These are phyloP conservation scores for Haematococcus lacustris DNA, from an alignment of 139 green algal species.

Conservation along the genomic window DNA sequence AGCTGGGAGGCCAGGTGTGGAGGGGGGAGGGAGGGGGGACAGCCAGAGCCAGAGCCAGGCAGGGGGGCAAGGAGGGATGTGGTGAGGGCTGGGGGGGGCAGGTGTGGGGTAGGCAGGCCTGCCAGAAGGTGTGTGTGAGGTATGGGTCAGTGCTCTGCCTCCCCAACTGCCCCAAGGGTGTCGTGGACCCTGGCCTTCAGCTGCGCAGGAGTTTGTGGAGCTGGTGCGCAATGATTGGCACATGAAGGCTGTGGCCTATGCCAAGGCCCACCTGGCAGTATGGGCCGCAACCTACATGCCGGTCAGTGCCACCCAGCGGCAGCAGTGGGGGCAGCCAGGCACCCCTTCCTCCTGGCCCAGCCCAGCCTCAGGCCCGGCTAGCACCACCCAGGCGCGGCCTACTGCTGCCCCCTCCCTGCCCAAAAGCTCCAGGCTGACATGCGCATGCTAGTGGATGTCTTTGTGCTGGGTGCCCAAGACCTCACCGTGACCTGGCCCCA, in stretches of 20 bases:
- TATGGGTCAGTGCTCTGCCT: background rate
- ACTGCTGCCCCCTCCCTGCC: background rate
- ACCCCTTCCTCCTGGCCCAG: background rate
- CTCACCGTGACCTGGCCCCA: background rate
- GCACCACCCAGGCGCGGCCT: background rate
- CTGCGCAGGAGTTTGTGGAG: slow-evolving; percentile 84
- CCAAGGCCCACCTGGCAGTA: slow-evolving; percentile 63
- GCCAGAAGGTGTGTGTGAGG: background rate
- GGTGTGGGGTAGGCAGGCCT: background rate
- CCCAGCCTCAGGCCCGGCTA: background rate
- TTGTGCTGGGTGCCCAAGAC: background rate
- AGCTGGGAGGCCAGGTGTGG: background rate
- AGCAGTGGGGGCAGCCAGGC: background rate
- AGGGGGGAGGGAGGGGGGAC: background rate
- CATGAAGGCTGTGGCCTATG: slow-evolving; percentile 71
- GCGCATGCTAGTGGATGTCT: background rate
- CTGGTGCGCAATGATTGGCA: slow-evolving; percentile 61
- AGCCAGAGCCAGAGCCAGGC: background rate
- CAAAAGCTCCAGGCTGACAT: background rate
- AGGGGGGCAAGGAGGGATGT: no score
- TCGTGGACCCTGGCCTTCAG: background rate
- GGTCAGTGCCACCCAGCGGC: background rate
- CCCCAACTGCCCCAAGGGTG: background rate
- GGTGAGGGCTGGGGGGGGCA: background rate
- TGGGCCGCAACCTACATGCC: slow-evolving; percentile 38